phyloP scores from a whole-genome alignment of 257 asterid species.

The Mentha longifolia region DNA sequence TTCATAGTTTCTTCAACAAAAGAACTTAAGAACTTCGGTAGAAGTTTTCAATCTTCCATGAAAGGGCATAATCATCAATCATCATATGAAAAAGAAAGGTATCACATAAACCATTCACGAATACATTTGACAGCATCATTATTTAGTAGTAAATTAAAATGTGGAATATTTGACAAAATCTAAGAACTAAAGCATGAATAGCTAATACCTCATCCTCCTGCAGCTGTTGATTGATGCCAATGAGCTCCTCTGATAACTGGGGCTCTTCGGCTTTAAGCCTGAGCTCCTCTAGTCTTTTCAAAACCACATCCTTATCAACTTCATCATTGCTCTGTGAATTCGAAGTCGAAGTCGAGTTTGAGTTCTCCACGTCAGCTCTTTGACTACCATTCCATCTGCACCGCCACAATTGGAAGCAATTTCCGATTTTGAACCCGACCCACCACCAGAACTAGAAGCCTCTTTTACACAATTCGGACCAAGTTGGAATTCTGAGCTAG shows the following conservation, averaged over 20 bases:
- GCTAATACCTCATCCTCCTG: slow-evolving; percentile 82
- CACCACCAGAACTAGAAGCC: slow-evolving; percentile 32
- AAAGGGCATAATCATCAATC: not conserved
- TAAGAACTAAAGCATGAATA: slow-evolving; percentile 20
- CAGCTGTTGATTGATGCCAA: slow-evolving; percentile 62
- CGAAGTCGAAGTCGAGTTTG: not conserved
- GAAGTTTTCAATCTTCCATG: not conserved
- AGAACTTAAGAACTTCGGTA: not conserved
- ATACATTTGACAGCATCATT: not conserved
- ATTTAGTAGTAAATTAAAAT: not conserved
- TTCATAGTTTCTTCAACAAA: not conserved
- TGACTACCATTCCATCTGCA: slow-evolving; percentile 22
- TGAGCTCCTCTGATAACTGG: slow-evolving; percentile 56
- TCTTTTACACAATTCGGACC: slow-evolving; percentile 26
- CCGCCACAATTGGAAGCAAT: slow-evolving; percentile 7
- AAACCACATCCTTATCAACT: slow-evolving; percentile 40
- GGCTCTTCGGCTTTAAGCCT: slow-evolving; percentile 49
- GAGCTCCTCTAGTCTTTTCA: slow-evolving; percentile 57
- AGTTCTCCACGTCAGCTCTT: slow-evolving; percentile 31
- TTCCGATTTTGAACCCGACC: slow-evolving; percentile 28
- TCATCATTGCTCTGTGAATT: slow-evolving; percentile 1
- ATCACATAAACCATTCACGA: no score
- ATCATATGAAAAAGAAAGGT: no score
- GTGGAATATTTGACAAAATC: not conserved
- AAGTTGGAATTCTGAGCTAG: slow-evolving; percentile 29